phyloP scores from a whole-genome alignment of 306 rosid genomes.

The Ochetophila trinervis region DNA sequence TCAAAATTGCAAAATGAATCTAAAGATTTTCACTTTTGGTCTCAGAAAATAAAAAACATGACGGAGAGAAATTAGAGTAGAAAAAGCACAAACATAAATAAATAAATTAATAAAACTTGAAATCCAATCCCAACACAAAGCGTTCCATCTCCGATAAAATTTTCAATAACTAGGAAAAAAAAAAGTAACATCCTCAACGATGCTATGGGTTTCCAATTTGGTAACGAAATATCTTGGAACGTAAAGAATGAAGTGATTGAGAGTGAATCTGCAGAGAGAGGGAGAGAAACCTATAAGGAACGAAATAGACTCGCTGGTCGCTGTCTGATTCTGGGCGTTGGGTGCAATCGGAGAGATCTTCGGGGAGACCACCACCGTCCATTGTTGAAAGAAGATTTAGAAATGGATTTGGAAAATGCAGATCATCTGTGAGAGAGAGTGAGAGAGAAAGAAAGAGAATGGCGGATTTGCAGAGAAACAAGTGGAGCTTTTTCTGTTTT shows the following conservation, averaged over 20 bases:
- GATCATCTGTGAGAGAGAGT: conserved; percentile 34
- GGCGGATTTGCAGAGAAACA: conserved; percentile 69
- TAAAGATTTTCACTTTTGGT: neutral
- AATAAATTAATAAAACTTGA: no score
- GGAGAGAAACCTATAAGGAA: conserved; percentile 70
- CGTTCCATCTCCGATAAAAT: no score
- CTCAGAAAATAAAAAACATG: neutral
- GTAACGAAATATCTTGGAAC: conserved; percentile 6
- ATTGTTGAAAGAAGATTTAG: conserved; percentile 24
- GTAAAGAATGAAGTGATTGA: conserved; percentile 20
- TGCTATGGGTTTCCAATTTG: conserved; percentile 31
- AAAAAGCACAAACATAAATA: neutral
- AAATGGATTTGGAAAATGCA: conserved; percentile 31
- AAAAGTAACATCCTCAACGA: neutral
- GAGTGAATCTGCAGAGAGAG: conserved; percentile 22
- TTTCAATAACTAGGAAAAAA: neutral
- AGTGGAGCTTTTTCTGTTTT: conserved; percentile 39
- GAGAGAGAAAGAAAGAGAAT: conserved; percentile 25
- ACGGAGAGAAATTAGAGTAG: neutral
- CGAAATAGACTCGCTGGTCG: conserved; percentile 83
- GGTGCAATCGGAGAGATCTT: conserved; percentile 59
- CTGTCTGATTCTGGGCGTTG: conserved; percentile 43
- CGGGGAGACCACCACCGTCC: conserved; percentile 36
- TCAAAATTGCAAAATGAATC: conserved; percentile 8
- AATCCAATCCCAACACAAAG: no score